Evolutionary conservation across 176 grass and related monocot species (phyloP), one percentile per base, ranked within the genome.

Genomic region (Triticum urartu): DNA sequence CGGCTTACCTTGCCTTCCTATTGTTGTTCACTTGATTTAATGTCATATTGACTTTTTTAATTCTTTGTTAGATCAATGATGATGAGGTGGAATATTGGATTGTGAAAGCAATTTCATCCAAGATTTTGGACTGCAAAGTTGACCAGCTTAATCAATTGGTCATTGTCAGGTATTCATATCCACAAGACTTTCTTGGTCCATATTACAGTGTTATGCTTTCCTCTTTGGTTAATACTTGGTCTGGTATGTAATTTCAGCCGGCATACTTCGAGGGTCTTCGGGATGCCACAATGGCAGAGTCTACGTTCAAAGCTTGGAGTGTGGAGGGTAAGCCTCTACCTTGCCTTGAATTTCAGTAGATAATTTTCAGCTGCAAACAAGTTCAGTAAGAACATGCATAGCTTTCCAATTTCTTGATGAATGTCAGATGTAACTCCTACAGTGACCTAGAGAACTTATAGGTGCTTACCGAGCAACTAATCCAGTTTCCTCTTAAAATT

Each of bases 71-170:
- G 97, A 99, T 99, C 74, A 94, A 83, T 43, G 97, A 96, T 17
- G 92, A 94, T 26, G 94, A 96, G 64, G 97, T 96, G 63, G 97
- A 99, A 56, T 88, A 90, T 76, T 99, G 97, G 97, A 86, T 96
- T 75, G 97, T 99, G 13, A 99, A 99, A 93, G 89, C 93, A 74
- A 98, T 98, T 58, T 86, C 89, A 5, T 88, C 70, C 21, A 98
- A 98, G 88, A 89, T 93, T 77, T 45, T 98, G 75, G 91, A 89
- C 71, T 95, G 95, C 76, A 98, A 93, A 76, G 87, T 98, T 70
- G 93, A 93, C 85, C 93, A 95, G 87, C 90, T 95, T 88, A 98
- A 91, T 68, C 93, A 93, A 60, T 79, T 86, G 72, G 83, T 93
- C 54, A 84, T 95, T 58, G 86, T 95, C 77, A 95, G 91, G 95